Percentiles rank a stretch among this genome's conserved stretches.
Conservation (phyloP, 2,329 filamentous ascomycete genomes). For the Ophiosphaerella narmari region DNA sequence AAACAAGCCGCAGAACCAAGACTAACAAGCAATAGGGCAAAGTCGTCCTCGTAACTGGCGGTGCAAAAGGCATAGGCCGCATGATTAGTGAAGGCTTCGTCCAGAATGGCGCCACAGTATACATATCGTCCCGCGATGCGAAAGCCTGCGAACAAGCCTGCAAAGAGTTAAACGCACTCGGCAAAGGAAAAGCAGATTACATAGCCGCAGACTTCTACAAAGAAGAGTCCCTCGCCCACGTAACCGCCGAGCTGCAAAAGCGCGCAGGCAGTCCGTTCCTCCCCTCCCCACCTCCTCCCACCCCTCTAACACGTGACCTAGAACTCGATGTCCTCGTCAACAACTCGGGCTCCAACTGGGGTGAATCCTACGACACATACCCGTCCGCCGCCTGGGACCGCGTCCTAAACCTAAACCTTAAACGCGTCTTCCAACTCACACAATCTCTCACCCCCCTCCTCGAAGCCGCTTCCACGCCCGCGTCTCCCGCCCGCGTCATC, state of each 20-base stretch:
- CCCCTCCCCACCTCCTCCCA: too few relatives aligned
- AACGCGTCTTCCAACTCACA: slow-evolving; percentile 68
- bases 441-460: slow-evolving; percentile 67
- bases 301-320: slow-evolving; percentile 10
- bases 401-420: slow-evolving; percentile 64
- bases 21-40: slow-evolving; percentile 39
- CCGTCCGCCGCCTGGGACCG: slow-evolving; percentile 59
- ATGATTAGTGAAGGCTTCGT: slow-evolving; percentile 72
- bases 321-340: slow-evolving; percentile 67
- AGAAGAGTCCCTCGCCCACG: slow-evolving; percentile 62
- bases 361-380: slow-evolving; percentile 62
- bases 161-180: slow-evolving; percentile 60
- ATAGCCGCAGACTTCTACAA: slow-evolving; percentile 67
- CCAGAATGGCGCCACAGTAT: slow-evolving; percentile 68
- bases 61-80: slow-evolving; percentile 64
- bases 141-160: slow-evolving; percentile 64
- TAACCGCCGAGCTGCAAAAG: slow-evolving; percentile 62
- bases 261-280: slow-evolving; percentile 51
- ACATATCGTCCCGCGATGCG: slow-evolving; percentile 70
- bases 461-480: slow-evolving; percentile 53
- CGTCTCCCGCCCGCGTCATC: slow-evolving; percentile 62
- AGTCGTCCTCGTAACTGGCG: slow-evolving; percentile 54
- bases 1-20: neutral
- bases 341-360: slow-evolving; percentile 70
- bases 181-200: slow-evolving; percentile 62